Evolutionary conservation across 2,329 filamentous ascomycete species (phyloP).

Genomic region (Fusarium buharicum): DNA sequence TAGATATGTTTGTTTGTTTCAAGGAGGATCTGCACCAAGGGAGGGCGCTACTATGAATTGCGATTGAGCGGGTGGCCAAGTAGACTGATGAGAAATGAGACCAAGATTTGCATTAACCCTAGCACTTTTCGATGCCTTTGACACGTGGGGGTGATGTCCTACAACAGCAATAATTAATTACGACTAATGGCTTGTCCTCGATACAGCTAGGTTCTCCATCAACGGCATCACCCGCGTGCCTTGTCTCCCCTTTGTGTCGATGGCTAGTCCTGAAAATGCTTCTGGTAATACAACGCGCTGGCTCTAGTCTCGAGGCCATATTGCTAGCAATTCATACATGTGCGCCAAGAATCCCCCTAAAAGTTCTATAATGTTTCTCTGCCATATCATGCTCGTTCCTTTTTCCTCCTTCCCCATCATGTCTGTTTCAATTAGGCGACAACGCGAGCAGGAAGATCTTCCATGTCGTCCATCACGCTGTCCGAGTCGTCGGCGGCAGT

Average conservation of each 20-base stretch:
- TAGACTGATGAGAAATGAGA: conserved; percentile 30
- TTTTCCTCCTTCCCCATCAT: background rate
- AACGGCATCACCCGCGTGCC: conserved; percentile 3
- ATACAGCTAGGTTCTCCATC: conserved; percentile 7
- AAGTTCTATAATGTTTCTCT: conserved; percentile 6
- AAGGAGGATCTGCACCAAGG: conserved; percentile 9
- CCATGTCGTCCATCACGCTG: conserved; percentile 58
- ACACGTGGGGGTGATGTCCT: background rate
- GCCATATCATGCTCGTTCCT: background rate
- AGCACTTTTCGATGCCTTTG: background rate
- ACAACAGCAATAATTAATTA: conserved; percentile 5
- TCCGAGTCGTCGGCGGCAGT: conserved; percentile 43
- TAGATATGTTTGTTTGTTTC: conserved; percentile 17
- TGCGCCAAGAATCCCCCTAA: conserved; percentile 6
- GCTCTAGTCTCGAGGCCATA: conserved; percentile 19
- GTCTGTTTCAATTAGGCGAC: conserved; percentile 8
- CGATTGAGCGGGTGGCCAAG: conserved; percentile 13
- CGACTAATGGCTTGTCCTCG: conserved; percentile 4
- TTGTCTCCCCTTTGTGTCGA: background rate
- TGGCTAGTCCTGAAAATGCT: conserved; percentile 8
- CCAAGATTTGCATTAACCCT: conserved; percentile 8
- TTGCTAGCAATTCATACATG: conserved; percentile 15
- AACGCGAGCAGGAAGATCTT: conserved; percentile 54
- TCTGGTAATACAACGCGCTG: conserved; percentile 28
- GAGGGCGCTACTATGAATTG: conserved; percentile 3